Conservation (phyloP, 2,329 filamentous ascomycete species). For the Nemania diffusa region DNA sequence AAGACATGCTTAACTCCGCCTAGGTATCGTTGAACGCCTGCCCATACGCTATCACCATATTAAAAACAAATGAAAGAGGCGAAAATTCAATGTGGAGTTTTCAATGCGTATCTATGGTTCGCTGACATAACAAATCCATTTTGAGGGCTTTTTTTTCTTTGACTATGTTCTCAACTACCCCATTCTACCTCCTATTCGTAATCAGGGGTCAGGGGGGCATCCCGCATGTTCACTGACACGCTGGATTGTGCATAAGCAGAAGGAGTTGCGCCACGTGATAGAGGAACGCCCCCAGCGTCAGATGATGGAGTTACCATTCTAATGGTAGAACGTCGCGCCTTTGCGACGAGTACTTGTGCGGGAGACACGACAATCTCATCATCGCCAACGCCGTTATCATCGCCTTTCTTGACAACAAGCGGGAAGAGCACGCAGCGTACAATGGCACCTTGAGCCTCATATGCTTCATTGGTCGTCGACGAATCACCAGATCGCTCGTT, state of each 20-base stretch:
- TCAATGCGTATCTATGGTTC: slow-evolving; percentile 14
- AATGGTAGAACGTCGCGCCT: slow-evolving; percentile 52
- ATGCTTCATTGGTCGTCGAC: slow-evolving; percentile 75
- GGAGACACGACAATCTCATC: slow-evolving; percentile 96
- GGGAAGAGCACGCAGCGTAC: slow-evolving; percentile 96
- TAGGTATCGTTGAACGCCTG: slow-evolving; percentile 37
- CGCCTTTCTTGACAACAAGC: slow-evolving; percentile 93
- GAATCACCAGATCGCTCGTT: slow-evolving; percentile 83
- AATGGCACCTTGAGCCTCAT: slow-evolving; percentile 78
- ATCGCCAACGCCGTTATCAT: slow-evolving; percentile 86
- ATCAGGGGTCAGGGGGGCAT: slow-evolving; percentile 35
- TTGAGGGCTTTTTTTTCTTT: slow-evolving; percentile 1
- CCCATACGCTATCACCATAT: slow-evolving; percentile 26
- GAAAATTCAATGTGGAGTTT: slow-evolving; percentile 2
- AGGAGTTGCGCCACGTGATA: slow-evolving; percentile 47
- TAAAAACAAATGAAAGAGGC: slow-evolving; percentile 9
- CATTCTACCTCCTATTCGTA: slow-evolving; percentile 21
- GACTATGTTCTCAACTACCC: not conserved
- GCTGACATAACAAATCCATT: not conserved
- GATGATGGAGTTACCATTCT: slow-evolving; percentile 60
- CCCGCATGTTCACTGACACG: slow-evolving; percentile 34
- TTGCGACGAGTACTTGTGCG: slow-evolving; percentile 87
- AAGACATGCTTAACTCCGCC: slow-evolving; percentile 28
- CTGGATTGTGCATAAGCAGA: slow-evolving; percentile 36
- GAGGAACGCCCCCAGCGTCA: slow-evolving; percentile 60